Evolutionary conservation across 305 asterid genomes (phyloP).

Genomic region (Galium porrigens): DNA sequence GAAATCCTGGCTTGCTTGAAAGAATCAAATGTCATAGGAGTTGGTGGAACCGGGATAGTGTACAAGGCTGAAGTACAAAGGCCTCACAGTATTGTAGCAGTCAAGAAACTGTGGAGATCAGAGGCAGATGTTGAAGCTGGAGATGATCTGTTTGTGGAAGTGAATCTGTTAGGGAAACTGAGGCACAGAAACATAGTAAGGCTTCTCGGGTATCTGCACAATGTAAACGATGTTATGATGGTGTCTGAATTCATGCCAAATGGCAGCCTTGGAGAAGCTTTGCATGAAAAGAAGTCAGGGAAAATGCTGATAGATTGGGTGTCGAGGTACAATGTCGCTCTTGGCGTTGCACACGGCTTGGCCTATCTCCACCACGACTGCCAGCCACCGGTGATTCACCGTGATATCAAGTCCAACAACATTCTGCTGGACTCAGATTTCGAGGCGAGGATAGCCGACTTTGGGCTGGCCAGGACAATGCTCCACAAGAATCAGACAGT

Average conservation of each 20-base stretch:
- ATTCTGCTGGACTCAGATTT: conserved; percentile 45
- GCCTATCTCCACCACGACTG: conserved; percentile 79
- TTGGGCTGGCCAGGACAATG: conserved; percentile 69
- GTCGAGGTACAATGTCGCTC: conserved; percentile 55
- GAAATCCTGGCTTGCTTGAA: conserved; percentile 47
- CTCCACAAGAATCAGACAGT: conserved; percentile 46
- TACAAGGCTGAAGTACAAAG: conserved; percentile 48
- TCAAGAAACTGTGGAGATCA: conserved; percentile 55
- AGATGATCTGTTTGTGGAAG: conserved; percentile 44
- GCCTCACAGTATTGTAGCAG: conserved; percentile 41
- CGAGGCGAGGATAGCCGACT: conserved; percentile 68
- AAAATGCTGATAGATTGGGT: conserved; percentile 59
- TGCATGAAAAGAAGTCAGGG: conserved; percentile 44
- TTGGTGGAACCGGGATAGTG: conserved; percentile 60
- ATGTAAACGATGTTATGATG: conserved; percentile 52
- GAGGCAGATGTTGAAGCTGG: conserved; percentile 43
- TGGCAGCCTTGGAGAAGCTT: conserved; percentile 55
- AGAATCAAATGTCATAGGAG: conserved; percentile 55
- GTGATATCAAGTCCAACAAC: conserved; percentile 67
- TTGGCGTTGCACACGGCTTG: conserved; percentile 74
- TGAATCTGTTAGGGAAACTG: conserved; percentile 46
- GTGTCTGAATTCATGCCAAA: conserved; percentile 64
- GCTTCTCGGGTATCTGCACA: conserved; percentile 55
- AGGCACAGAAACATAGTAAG: conserved; percentile 68
- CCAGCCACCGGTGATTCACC: conserved; percentile 55